Percentiles rank a stretch among this genome's conserved stretches.
Evolutionary conservation across 2,329 filamentous ascomycete genomes (phyloP).

Genomic region (Tricladium varicosporioides): DNA sequence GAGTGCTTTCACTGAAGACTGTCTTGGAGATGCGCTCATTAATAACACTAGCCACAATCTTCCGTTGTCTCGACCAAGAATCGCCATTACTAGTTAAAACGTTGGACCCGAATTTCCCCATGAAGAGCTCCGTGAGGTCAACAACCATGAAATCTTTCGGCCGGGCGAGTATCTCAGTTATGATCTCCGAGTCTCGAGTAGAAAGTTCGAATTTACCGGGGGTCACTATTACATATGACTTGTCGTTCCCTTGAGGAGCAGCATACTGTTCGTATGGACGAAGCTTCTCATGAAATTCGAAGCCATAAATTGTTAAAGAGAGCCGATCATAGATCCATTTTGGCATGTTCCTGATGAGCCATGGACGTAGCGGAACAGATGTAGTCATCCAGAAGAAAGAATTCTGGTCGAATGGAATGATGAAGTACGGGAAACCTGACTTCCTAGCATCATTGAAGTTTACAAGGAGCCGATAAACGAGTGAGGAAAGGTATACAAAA

Average conservation of each 20-base stretch:
- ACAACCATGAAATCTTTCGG: constrained; percentile 10
- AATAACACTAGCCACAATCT: constrained; percentile 40
- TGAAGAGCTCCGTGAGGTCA: constrained; percentile 8
- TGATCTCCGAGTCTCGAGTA: constrained; percentile 13
- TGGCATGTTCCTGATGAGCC: constrained; percentile 9
- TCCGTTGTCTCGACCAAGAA: constrained; percentile 42
- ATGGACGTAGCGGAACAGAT: constrained; percentile 5
- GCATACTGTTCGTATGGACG: constrained; percentile 8
- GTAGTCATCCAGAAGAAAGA: constrained; percentile 12
- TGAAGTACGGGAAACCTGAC: constrained; percentile 13
- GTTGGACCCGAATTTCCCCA: constrained; percentile 35
- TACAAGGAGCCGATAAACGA: constrained; percentile 6
- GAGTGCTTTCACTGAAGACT: constrained; percentile 38
- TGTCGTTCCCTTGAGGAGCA: constrained; percentile 12
- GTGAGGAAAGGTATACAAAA: neutral
- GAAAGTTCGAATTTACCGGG: constrained; percentile 6
- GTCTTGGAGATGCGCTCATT: constrained; percentile 39
- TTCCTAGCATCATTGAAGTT: constrained; percentile 12
- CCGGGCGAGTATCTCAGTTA: constrained; percentile 9
- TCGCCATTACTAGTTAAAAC: constrained; percentile 34
- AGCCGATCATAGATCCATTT: constrained; percentile 11
- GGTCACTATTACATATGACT: constrained; percentile 11
- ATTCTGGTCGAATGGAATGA: constrained; percentile 11
- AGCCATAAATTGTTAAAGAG: constrained; percentile 12
- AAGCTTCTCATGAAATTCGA: constrained; percentile 13